Evolutionary conservation across 352 stramenopile species (phyloP).

Genomic region (Albugo candida): DNA sequence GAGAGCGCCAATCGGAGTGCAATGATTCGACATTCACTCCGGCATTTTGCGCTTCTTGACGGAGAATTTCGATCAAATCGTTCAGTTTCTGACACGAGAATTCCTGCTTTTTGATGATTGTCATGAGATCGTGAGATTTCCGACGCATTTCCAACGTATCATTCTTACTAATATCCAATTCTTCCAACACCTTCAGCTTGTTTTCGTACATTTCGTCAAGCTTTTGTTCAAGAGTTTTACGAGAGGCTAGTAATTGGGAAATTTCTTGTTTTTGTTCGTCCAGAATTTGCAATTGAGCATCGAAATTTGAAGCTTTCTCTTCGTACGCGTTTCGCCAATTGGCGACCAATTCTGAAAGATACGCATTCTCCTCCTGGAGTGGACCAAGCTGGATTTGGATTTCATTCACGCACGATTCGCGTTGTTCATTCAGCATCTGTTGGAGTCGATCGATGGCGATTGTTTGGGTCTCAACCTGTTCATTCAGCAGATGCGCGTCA

Average conservation of each 20-base stretch:
- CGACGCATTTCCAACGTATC: background rate
- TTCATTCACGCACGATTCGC: too few species aligned
- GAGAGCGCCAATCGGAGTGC: background rate
- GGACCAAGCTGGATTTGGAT: too few species aligned
- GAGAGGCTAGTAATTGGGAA: background rate
- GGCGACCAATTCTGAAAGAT: too few species aligned
- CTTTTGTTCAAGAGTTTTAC: background rate
- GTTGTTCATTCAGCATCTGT: too few species aligned
- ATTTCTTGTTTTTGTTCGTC: background rate
- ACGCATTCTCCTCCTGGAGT: too few species aligned
- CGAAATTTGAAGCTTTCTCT: background rate
- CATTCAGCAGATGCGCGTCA: too few species aligned
- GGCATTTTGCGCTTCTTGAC: background rate
- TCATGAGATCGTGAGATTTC: background rate
- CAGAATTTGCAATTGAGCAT: background rate
- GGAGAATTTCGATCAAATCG: background rate
- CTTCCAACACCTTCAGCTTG: background rate
- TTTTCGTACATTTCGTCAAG: background rate
- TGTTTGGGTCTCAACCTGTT: too few species aligned
- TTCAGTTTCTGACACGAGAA: background rate
- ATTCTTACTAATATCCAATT: too few species aligned
- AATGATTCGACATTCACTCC: background rate
- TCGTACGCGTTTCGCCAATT: too few species aligned
- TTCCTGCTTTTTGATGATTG: background rate
- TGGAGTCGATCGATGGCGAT: too few species aligned